Evolutionary conservation across 345 rosid species (phyloP), one percentile per base, ranked within the genome.

Genomic region (Bruguiera gymnorhiza): DNA sequence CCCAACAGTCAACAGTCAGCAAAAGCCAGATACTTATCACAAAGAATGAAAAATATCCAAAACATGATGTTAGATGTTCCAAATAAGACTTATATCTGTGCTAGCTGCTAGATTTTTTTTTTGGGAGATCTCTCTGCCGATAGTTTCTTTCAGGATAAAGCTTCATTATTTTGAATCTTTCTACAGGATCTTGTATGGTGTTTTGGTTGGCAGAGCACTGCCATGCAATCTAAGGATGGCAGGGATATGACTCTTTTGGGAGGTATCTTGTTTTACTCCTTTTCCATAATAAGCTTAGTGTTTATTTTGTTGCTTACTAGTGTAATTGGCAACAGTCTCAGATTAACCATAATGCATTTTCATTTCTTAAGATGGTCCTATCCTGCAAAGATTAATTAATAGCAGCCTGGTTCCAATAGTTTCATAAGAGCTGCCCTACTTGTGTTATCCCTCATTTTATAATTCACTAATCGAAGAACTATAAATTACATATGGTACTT

Each of bases 201-300:
- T 64, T 67, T 80, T 54, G 84, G 84, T 61, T 77, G 81, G 81
- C 78, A 70, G 63, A 52, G 61, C 56, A 77, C 72, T 51, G 77
- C 63, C 16, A 2, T 56, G 51, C 75, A 66, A 26, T 23, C 74
- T 37, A 70, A 53, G 64, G 81, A 80, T 66, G 73, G 76, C 53
- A 70, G 30, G 74, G 79, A 77, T 68, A 74, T 80, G 81, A 70
- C 73, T 70, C 76, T 80, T 52, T 60, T 80, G 24, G 81, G 81
- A 66, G 81, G 81, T 78, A 76, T 34, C 46, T 13, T 8, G 0
- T 27, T 60, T 57, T 8, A 21, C 36, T n/a, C 16, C 20, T n/a
- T 43, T 26, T 19, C 13, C 26, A 27, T 16, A 32, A 4, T 32
- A 16, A 30, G 34, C 48, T 43, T 43, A 0, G 16, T 55, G n/a